A percentile compares a stretch with the other conserved stretches of the same genome.
phyloP scores from a whole-genome alignment of 257 asterid species.

The Solanum piurae region DNA sequence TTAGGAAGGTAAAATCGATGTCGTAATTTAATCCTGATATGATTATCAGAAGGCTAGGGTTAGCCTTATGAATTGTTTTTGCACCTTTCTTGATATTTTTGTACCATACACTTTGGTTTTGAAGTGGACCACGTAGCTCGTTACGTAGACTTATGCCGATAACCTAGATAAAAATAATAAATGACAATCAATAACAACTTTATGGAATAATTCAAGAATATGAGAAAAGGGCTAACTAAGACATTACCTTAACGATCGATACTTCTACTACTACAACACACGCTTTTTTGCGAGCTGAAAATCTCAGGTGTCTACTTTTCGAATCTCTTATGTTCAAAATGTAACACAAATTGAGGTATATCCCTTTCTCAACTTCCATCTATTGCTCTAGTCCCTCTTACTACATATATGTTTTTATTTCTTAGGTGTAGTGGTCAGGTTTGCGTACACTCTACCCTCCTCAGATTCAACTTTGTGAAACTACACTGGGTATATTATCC shows the following conservation, averaged over 20 bases:
- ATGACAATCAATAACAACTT: not conserved
- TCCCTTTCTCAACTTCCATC: not conserved
- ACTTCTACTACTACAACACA: not conserved
- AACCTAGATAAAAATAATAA: constrained; percentile 18
- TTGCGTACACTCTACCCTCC: rapidly evolving
- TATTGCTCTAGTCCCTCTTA: not conserved
- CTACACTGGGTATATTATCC: too few species aligned
- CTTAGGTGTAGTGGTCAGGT: rapidly evolving
- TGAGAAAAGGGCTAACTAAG: not conserved
- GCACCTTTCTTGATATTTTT: constrained; percentile 29
- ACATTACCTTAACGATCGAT: not conserved
- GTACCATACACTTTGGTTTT: constrained; percentile 29
- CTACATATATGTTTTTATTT: not conserved
- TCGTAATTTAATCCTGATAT: constrained; percentile 40
- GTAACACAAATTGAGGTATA: not conserved
- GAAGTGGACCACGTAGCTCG: constrained; percentile 53
- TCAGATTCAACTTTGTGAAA: rapidly evolving
- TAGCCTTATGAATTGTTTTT: constrained; percentile 21
- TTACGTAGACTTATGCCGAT: constrained; percentile 50
- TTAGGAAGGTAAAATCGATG: constrained; percentile 23
- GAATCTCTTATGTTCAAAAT: not conserved
- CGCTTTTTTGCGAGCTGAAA: not conserved
- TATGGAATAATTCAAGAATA: not conserved
- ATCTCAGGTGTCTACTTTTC: not conserved
- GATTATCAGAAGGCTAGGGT: constrained; percentile 31